Percentiles rank a stretch among this genome's conserved stretches.
Conservation (phyloP, 1,284 basidiomycete genomes). For the Ustilago crameri region DNA sequence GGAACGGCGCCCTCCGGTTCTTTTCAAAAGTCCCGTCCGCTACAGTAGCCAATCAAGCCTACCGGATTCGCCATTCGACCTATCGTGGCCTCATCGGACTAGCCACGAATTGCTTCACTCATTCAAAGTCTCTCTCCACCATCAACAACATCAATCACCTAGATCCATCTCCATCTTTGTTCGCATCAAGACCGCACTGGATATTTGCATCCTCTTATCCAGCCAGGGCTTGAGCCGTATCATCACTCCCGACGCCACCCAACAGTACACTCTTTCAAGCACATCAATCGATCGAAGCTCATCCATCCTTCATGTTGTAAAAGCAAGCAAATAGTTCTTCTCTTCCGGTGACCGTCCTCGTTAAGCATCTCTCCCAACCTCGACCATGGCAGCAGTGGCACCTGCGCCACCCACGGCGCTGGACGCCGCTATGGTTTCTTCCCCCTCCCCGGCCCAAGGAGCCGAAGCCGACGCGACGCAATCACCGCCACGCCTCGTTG, state of each 20-base stretch:
- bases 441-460: not conserved
- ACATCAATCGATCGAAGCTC: too few relatives aligned
- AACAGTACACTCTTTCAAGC: too few relatives aligned
- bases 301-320: not conserved
- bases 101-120: too few relatives aligned
- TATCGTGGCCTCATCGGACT: too few relatives aligned
- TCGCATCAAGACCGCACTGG: not conserved
- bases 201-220: not conserved
- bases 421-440: not conserved
- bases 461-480: not conserved
- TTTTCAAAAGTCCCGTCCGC: too few relatives aligned
- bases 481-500: constrained; percentile 9
- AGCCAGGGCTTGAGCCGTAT: not conserved
- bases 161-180: not conserved
- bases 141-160: not conserved
- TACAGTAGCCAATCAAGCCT: too few relatives aligned
- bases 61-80: too few relatives aligned
- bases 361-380: not conserved
- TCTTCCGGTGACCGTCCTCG: not conserved
- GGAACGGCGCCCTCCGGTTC: too few relatives aligned
- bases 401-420: constrained; percentile 3
- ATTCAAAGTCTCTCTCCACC: not conserved
- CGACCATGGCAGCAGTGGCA: constrained; percentile 23
- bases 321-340: not conserved
- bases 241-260: too few relatives aligned